phyloP scores from a whole-genome alignment of 1,284 basidiomycete genomes.

The Rhizoctonia solani region DNA sequence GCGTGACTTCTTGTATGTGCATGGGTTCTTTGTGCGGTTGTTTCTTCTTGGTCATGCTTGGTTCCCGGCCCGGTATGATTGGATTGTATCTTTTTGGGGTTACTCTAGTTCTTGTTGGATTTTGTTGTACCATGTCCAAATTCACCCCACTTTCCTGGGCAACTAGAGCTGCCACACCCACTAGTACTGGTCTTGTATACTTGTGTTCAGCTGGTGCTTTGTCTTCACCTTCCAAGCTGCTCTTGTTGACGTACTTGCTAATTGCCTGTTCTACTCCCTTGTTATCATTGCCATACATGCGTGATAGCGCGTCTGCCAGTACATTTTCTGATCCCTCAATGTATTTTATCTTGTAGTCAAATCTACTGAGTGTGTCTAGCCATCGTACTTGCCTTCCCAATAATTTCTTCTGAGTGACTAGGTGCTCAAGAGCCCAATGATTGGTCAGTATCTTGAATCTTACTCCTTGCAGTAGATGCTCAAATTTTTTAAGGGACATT shows the following conservation, averaged over 20 bases:
- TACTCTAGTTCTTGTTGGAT: background rate
- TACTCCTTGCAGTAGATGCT: background rate
- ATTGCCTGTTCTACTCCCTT: background rate
- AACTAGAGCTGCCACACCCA: background rate
- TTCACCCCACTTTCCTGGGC: background rate
- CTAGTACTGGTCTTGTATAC: background rate
- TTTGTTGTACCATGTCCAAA: background rate
- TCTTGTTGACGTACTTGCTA: background rate
- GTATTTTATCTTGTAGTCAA: background rate
- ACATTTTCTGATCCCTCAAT: slow-evolving; percentile 2
- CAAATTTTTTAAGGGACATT: slow-evolving; percentile 44
- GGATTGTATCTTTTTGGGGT: background rate
- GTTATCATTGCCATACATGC: background rate
- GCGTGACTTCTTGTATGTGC: too few relatives aligned
- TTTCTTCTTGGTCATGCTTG: slow-evolving; percentile 33
- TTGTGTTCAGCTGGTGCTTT: background rate
- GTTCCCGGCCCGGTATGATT: background rate
- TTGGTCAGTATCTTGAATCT: too few relatives aligned
- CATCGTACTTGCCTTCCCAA: too few relatives aligned
- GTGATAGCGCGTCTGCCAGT: background rate
- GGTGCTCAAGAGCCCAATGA: too few relatives aligned
- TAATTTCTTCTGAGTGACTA: too few relatives aligned
- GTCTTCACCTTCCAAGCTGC: background rate
- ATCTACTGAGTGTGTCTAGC: background rate
- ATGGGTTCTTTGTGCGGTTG: too few relatives aligned